These are phyloP conservation scores for Neonectria coccinea DNA, from an alignment of 2,329 filamentous ascomycete species.

Conservation along the genomic window DNA sequence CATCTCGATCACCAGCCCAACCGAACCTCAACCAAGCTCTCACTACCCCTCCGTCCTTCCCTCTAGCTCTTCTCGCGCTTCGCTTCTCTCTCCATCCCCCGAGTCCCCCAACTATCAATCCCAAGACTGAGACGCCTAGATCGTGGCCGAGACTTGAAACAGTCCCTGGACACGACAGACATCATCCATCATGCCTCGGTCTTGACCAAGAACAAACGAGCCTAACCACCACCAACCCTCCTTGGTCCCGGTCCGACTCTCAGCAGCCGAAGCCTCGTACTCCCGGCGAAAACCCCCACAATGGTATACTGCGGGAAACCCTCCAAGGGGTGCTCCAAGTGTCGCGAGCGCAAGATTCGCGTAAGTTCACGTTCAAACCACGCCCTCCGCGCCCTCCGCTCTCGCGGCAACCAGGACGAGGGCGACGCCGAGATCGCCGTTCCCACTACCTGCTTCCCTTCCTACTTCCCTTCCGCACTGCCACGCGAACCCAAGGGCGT, in stretches of 20 bases:
- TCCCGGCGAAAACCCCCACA: slow-evolving; percentile 17
- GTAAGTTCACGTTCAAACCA: slow-evolving; percentile 53
- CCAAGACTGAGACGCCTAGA: neutral
- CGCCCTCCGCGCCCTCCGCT: slow-evolving; percentile 1
- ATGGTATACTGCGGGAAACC: slow-evolving; percentile 71
- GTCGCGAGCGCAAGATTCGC: slow-evolving; percentile 67
- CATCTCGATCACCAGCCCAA: neutral
- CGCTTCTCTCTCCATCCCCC: neutral
- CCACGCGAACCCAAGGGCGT: slow-evolving; percentile 11
- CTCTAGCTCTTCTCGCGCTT: neutral
- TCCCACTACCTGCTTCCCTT: neutral
- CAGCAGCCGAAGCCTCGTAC: slow-evolving; percentile 11
- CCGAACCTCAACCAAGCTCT: neutral
- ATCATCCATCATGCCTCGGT: slow-evolving; percentile 38
- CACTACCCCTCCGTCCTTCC: neutral
- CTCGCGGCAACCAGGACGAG: neutral
- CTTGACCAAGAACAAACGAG: slow-evolving; percentile 29
- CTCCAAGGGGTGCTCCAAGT: slow-evolving; percentile 67
- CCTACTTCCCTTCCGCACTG: neutral
- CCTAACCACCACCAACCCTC: slow-evolving; percentile 18
- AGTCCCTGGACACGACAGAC: neutral
- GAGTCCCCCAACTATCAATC: neutral
- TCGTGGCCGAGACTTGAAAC: slow-evolving; percentile 8
- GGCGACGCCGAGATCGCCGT: neutral
- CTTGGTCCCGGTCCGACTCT: slow-evolving; percentile 12